phyloP scores from a whole-genome alignment of 345 rosid species.

The Capsella bursapastoris region DNA sequence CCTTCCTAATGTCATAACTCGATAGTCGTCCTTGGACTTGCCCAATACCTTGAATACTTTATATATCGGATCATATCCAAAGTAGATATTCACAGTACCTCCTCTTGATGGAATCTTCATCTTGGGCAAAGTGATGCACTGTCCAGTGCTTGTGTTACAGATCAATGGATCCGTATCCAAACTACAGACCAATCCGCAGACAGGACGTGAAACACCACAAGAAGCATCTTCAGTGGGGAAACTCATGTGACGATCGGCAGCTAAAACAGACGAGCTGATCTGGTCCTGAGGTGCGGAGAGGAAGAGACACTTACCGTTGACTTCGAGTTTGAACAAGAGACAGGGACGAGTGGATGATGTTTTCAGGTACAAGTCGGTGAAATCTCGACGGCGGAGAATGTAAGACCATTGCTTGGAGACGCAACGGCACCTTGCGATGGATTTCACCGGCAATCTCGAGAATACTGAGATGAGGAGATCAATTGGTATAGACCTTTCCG shows the following conservation, averaged over 20 bases:
- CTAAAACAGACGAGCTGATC: neutral
- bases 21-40: neutral
- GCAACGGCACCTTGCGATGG: neutral
- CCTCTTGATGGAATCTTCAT: no score
- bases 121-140: neutral
- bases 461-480: neutral
- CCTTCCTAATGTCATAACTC: neutral
- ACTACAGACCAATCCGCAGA: neutral
- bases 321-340: neutral
- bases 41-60: neutral
- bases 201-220: neutral
- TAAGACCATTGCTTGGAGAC: conserved; percentile 2
- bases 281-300: neutral
- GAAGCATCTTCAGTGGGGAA: neutral
- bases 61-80: neutral
- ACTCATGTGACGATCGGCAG: neutral
- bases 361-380: neutral
- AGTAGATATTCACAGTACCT: neutral
- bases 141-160: neutral
- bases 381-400: conserved; percentile 6
- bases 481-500: neutral
- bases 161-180: neutral
- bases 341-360: neutral
- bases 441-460: conserved; percentile 4
- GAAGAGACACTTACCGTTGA: neutral